Evolutionary conservation across 106 monocot genomes (phyloP), one percentile per base, ranked within the genome.

Genomic region (Dendrobium chrysotoxum): DNA sequence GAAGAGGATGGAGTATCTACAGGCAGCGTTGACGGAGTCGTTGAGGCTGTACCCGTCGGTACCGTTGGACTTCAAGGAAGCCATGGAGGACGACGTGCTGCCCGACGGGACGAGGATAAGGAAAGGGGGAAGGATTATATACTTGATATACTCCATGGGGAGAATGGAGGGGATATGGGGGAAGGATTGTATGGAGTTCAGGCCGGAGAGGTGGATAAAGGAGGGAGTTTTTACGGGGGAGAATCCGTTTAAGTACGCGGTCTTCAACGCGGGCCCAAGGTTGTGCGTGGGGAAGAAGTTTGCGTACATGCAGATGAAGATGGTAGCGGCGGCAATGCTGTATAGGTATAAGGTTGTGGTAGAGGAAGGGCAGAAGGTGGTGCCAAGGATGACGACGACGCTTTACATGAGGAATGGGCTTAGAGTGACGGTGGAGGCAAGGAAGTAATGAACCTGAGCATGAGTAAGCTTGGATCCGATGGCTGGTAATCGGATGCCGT

Each of bases 231-330:
- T 92, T 54, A 81, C 76, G 4, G 78, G 70, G 28, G 97, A 92
- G 86, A 97, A 79, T 84, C 83, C 75, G 79, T 97, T 90, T 82
- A 97, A 92, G 85, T 94, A 91, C 77, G 70, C 84, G 28, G 97
- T 97, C 80, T 97, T 97, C 80, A 97, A 97, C 80, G 94, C 86
- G 13, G 97, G 97, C 26, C 97, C 94, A 12, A 86, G 97, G 86
- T 79, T 97, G 23, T 97, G 97, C 82, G 64, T 97, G 10, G 97
- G 97, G n/a, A 97, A 97, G 89, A 92, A 88, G 82, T 97, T 97
- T 70, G 97, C 97, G 0, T 97, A 94, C 88, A 80, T 83, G 85
- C 97, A 97, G 90, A 97, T 97, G 97, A 97, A 97, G 85, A 91
- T 85, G 89, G 88, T 89, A 80, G 92, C 88, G n/a, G 88, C 94